Evolutionary conservation across 495 filamentous ascomycete genomes (phyloP), one percentile per base, ranked within the genome.

Genomic region (Hypomontagnella monticulosa): DNA sequence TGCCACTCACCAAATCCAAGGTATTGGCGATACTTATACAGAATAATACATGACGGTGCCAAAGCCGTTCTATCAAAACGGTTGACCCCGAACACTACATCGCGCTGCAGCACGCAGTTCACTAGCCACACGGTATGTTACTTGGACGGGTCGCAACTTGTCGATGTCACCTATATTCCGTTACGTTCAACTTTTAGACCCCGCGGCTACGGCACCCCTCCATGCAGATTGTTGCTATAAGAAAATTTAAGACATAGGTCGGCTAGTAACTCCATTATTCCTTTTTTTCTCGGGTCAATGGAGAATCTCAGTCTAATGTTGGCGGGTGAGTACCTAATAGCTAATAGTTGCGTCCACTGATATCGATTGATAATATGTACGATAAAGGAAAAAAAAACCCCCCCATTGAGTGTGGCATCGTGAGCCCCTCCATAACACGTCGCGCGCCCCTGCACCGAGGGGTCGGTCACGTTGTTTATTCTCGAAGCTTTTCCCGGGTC

Each of bases 401-500:
- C n/a, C n/a, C n/a, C 18, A 34, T 33, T 16, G 4, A 50, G 15
- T 50, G 47, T 36, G 47, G 12, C 34, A 59, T 68, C 65, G 54
- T 32, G 49, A 69, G 49, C 66, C 66, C 66, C 50, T 63, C 60
- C 19, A 38, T 56, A 55, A 44, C 49, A 61, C 15, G 34, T 51
- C 33, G 50, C 51, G 50, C 47, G 36, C 60, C 54, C 66, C 60
- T 61, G 66, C 55, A 64, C 66, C 60, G 66, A 69, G 60, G 60
- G 66, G 59, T 63, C 64, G 66, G 57, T 69, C 66, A 69, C 66
- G 66, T 57, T 61, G 56, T 55, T 68, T 50, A 64, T 59, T 69
- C 66, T 69, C 55, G 66, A 69, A 69, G 60, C 66, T 69, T 64
- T 69, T 69, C 60, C 23, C 60, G 66, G 49, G 66, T 63, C 66